phyloP scores from a whole-genome alignment of 805 yeast genomes.

The Yamadazyma takamatsuzukensis region DNA sequence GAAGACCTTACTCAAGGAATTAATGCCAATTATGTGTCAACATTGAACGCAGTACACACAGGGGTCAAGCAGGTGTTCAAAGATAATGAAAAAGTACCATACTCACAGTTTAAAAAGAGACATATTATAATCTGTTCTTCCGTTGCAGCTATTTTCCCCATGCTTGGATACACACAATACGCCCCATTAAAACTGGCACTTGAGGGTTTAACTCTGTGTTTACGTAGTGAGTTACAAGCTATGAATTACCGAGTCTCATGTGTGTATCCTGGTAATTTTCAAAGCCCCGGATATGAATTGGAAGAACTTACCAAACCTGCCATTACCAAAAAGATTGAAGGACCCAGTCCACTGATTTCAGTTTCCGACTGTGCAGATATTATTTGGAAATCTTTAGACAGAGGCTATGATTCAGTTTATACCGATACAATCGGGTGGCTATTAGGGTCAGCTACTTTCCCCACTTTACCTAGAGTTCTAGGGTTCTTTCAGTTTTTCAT shows the following conservation, averaged over 20 bases:
- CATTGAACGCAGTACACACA: conserved; percentile 68
- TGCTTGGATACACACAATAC: conserved; percentile 88
- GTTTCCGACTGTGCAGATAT: conserved; percentile 63
- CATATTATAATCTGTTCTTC: conserved; percentile 63
- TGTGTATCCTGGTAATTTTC: conserved; percentile 85
- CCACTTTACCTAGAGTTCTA: conserved; percentile 64
- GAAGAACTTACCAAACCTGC: conserved; percentile 85
- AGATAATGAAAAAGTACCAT: conserved; percentile 5
- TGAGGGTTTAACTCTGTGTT: conserved; percentile 65
- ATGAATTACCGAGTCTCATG: conserved; percentile 68
- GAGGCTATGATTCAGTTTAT: conserved; percentile 69
- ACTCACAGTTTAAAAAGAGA: conserved; percentile 41
- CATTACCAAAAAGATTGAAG: conserved; percentile 81
- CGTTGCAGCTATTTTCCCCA: conserved; percentile 76
- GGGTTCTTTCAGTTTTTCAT: conserved; percentile 45
- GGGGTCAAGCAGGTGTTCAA: conserved; percentile 41
- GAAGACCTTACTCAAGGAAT: conserved; percentile 61
- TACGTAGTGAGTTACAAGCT: conserved; percentile 77
- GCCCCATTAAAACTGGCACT: conserved; percentile 88
- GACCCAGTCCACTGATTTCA: conserved; percentile 68
- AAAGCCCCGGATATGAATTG: conserved; percentile 77
- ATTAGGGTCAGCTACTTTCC: conserved; percentile 61
- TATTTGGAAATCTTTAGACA: conserved; percentile 51
- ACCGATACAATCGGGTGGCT: conserved; percentile 89
- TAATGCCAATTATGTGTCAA: conserved; percentile 66